These are phyloP conservation scores for Hypholoma sublateritium DNA, from an alignment of 768 basidiomycete species.

Conservation along the genomic window DNA sequence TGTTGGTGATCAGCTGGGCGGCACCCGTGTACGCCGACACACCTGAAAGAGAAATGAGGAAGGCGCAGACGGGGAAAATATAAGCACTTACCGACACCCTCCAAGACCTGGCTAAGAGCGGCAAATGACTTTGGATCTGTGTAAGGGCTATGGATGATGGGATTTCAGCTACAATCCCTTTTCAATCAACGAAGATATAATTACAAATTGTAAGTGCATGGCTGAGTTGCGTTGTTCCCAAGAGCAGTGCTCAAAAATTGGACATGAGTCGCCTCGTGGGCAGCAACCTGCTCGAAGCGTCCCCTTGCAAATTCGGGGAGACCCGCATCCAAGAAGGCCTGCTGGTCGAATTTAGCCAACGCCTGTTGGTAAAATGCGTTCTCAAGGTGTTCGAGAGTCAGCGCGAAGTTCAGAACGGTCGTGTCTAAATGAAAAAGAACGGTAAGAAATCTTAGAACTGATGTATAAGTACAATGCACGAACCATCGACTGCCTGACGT, in stretches of 20 bases:
- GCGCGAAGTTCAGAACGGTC: conserved; percentile 40
- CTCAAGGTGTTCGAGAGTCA: conserved; percentile 52
- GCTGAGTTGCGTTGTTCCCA: conserved; percentile 47
- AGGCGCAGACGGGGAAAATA: neutral
- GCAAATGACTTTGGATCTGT: conserved; percentile 49
- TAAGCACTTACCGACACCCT: conserved; percentile 31
- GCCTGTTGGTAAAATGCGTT: conserved; percentile 43
- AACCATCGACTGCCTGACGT: conserved; percentile 13
- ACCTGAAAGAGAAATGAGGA: conserved; percentile 14
- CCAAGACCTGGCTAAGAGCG: conserved; percentile 51
- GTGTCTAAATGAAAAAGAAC: conserved; percentile 1
- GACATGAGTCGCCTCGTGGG: conserved; percentile 57
- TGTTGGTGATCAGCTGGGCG: conserved; percentile 43
- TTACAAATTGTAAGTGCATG: conserved; percentile 62
- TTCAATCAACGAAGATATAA: neutral
- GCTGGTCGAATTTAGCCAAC: conserved; percentile 41
- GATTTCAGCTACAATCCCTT: neutral
- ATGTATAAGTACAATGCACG: neutral
- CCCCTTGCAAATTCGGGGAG: conserved; percentile 45
- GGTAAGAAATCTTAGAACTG: neutral
- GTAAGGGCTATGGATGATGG: conserved; percentile 30
- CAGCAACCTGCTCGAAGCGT: conserved; percentile 48
- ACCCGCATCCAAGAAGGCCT: conserved; percentile 46
- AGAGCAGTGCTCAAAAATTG: conserved; percentile 33
- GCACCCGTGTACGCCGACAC: conserved; percentile 58